Conservation (phyloP, 495 filamentous ascomycete genomes). For the Aspergillus funiculosus region DNA sequence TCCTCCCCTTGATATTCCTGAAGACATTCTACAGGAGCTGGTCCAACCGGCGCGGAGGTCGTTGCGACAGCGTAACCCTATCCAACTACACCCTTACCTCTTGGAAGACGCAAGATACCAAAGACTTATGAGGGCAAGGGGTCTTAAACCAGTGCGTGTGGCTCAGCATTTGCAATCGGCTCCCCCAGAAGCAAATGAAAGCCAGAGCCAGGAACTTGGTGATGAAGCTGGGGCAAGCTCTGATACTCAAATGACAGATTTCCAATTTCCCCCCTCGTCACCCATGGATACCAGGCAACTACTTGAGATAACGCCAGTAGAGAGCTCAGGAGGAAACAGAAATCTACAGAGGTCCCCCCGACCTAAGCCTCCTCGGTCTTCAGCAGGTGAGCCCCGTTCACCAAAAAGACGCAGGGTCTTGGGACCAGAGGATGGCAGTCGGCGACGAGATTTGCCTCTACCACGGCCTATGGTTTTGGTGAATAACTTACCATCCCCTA, state of each 20-base stretch:
- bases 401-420: conserved; percentile 34
- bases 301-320: neutral
- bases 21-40: conserved; percentile 30
- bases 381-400: conserved; percentile 3
- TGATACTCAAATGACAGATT: conserved; percentile 27
- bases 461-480: conserved; percentile 27
- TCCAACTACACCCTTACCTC: conserved; percentile 69
- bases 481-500: conserved; percentile 15
- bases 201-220: conserved; percentile 40
- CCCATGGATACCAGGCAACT: conserved; percentile 12
- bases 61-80: conserved; percentile 64
- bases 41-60: conserved; percentile 34
- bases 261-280: conserved; percentile 19
- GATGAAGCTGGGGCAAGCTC: conserved; percentile 27
- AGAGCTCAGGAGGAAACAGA: neutral
- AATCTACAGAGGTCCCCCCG: neutral
- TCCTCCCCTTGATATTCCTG: conserved; percentile 25
- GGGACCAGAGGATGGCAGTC: conserved; percentile 17
- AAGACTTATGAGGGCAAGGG: conserved; percentile 52
- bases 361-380: conserved; percentile 5
- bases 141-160: conserved; percentile 57
- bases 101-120: conserved; percentile 64
- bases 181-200: conserved; percentile 39
- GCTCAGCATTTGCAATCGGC: conserved; percentile 17
- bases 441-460: conserved; percentile 6